Evolutionary conservation across 2,329 filamentous ascomycete species (phyloP).

Genomic region (Sclerotinia glacialis): DNA sequence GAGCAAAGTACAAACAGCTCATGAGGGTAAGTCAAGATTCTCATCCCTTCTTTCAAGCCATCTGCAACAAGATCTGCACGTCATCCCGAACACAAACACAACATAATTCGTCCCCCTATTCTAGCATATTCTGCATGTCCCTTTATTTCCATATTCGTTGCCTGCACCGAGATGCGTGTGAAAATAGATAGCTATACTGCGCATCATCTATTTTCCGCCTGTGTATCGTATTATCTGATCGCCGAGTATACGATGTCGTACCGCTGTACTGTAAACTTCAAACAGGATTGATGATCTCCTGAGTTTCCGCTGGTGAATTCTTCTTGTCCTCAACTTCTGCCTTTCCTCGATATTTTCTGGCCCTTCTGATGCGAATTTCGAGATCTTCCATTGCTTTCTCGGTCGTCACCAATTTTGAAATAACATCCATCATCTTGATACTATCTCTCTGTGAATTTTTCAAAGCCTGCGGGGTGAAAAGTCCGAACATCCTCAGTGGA

Average conservation of each 20-base stretch:
- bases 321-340: slow-evolving; percentile 14
- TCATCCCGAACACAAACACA: slow-evolving; percentile 16
- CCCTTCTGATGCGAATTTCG: slow-evolving; percentile 65
- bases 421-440: slow-evolving; percentile 52
- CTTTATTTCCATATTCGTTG: slow-evolving; percentile 21
- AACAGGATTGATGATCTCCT: neutral
- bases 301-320: neutral
- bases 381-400: slow-evolving; percentile 59
- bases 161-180: neutral
- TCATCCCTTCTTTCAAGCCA: slow-evolving; percentile 1
- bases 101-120: neutral
- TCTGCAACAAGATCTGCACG: slow-evolving; percentile 15
- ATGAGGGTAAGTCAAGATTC: neutral
- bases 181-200: neutral
- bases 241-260: slow-evolving; percentile 1
- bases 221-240: slow-evolving; percentile 6
- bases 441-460: slow-evolving; percentile 59
- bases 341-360: slow-evolving; percentile 42
- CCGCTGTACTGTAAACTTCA: neutral
- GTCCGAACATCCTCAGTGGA: slow-evolving; percentile 57
- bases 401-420: slow-evolving; percentile 58
- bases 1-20: neutral
- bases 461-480: slow-evolving; percentile 49
- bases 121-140: neutral
- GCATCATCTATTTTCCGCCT: slow-evolving; percentile 8